Base-by-base conservation (phyloP, 23 red algal genomes). In the Cyanidioschyzon merolae region DNA sequence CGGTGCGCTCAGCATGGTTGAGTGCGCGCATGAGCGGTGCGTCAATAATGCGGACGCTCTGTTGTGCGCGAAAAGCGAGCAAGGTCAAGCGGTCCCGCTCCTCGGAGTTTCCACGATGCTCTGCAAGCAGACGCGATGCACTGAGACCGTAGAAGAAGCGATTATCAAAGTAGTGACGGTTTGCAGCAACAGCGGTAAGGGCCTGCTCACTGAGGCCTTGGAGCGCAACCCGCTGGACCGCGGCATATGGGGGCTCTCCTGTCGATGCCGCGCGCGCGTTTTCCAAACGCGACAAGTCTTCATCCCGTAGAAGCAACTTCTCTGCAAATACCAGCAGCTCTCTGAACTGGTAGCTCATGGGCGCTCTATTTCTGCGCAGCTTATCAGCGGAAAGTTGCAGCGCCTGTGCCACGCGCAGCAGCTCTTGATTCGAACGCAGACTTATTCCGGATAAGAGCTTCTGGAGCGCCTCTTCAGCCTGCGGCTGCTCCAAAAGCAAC, bases 71-170 rank as follows among this genome's bases (percentile, higher is more conserved):
- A 25, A 35, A 25, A 3, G n/a, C n/a, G 7, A 71, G 32, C 63
- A 71, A 32, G 12, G 21, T 35, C 63, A 71, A 35, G 12, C 32
- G 63, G 7, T 32, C n/a, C 29, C 32, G n/a, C 30, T 71, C 63
- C 12, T 15, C 29, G 12, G n/a, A 7, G 12, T 71, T 3, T 3
- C 63, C 63, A 17, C 63, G 63, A 35, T 25, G 21, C n/a, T 35
- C 63, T 25, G 32, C 63, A 3, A 7, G 3, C 2, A 71, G 21
- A 25, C 32, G 21, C n/a, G 30, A 27, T 27, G 63, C 63, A 27
- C n/a, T 71, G 16, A 71, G 63, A 27, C 63, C 63, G 29, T 71
- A 71, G 7, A 71, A 71, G 32, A 71, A 71, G 63, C 63, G 63
- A 27, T 32, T 32, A 27, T 71, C 63, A 35, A 71, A 71, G 30